Percentiles rank a stretch among this genome's conserved stretches.
Conservation (phyloP, 441 rosid genomes). For the Pelargonium fulgidum region DNA sequence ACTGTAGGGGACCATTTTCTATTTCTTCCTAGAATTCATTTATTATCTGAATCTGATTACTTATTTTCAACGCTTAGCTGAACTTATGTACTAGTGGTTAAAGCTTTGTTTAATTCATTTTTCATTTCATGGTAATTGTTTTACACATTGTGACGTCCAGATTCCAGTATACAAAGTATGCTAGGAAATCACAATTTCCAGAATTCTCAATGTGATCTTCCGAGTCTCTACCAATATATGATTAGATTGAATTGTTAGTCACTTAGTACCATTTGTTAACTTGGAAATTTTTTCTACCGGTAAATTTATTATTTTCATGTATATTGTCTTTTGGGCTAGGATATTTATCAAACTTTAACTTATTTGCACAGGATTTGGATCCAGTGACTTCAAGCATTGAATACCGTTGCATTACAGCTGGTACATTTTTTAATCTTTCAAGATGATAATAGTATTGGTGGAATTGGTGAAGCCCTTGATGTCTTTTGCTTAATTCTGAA, state of each 20-base stretch:
- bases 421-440: slow-evolving; percentile 27
- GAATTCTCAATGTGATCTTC: too few relatives aligned
- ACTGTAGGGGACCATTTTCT: not conserved
- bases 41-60: not conserved
- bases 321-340: not conserved
- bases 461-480: not conserved
- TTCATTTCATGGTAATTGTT: not conserved
- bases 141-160: not conserved
- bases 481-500: not conserved
- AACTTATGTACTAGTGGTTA: not conserved
- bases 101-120: not conserved
- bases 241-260: not conserved
- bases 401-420: slow-evolving; percentile 81
- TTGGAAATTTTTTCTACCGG: not conserved
- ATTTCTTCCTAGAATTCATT: not conserved
- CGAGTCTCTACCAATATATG: not conserved
- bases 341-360: slow-evolving; percentile 1
- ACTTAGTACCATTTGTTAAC: not conserved
- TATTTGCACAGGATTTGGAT: slow-evolving; percentile 52
- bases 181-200: too few relatives aligned
- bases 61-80: not conserved
- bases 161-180: not conserved
- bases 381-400: slow-evolving; percentile 68
- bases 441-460: too few relatives aligned
- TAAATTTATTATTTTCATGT: not conserved